Evolutionary conservation across 495 filamentous ascomycete species (phyloP).

Genomic region (Podospora pseudopauciseta): DNA sequence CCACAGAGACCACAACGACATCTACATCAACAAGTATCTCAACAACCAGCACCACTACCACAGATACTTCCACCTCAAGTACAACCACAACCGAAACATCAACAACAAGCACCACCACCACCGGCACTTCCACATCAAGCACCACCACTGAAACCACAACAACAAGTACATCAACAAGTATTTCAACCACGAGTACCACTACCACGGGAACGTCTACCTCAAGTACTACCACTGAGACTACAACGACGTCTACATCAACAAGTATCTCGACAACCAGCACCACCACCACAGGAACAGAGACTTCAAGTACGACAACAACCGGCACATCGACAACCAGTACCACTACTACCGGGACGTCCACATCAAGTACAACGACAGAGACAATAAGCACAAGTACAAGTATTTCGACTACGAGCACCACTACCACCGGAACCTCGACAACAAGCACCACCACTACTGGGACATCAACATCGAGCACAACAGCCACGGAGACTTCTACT

Average conservation of each 20-base stretch:
- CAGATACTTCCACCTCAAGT: neutral
- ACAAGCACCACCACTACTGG: neutral
- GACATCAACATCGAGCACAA: neutral
- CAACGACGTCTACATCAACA: neutral
- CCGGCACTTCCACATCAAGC: too few relatives aligned
- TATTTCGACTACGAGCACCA: neutral
- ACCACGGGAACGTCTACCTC: neutral
- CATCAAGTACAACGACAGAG: neutral
- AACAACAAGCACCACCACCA: neutral
- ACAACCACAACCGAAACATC: neutral
- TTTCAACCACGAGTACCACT: neutral
- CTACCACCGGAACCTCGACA: neutral
- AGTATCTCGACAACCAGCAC: neutral
- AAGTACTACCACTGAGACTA: neutral
- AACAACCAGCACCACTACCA: neutral
- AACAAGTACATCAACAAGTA: neutral
- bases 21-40: neutral
- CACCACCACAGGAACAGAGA: neutral
- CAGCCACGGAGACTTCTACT: neutral
- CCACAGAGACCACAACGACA: neutral
- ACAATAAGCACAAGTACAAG: neutral
- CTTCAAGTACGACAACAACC: constrained; percentile 1
- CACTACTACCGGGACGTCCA: neutral
- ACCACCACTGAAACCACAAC: neutral
- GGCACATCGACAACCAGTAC: neutral